Evolutionary conservation across 2,329 filamentous ascomycete species (phyloP), one percentile per base, ranked within the genome.

Genomic region (Anthostomella pinea): DNA sequence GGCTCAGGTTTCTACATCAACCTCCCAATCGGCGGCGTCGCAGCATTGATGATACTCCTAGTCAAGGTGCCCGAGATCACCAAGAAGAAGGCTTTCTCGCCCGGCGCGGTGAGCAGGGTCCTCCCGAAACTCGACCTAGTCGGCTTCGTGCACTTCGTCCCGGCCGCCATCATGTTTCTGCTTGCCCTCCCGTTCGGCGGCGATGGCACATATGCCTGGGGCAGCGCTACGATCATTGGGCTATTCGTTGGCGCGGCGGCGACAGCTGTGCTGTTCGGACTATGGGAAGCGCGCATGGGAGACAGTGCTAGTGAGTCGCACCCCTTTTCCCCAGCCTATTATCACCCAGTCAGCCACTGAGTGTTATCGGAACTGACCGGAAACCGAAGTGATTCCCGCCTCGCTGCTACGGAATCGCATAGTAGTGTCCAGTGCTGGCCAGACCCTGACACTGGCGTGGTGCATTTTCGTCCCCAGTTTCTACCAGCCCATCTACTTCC

Each of bases 221-320:
- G n/a, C n/a, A n/a, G n/a, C n/a, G n/a, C n/a, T 1, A 57, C 59
- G 2, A 65, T 68, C 22, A 59, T 69, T 21, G 64, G 57, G 2
- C 57, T 68, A 1, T 49, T 70, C 18, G 58, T 62, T 21, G 52
- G 58, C 8, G 60, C 57, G 8, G 48, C 44, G 17, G 48, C 59
- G 8, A 49, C 57, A 5, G 51, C 59, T 18, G 27, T 39, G 5
- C 9, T 49, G 5, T 62, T 68, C 25, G 48, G 59, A 5, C 43
- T 36, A 7, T 54, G 66, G 49, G 63, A 70, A 38, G 38, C 48
- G 19, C 58, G 56, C 38, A 57, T 59, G n/a, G 58, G 58, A 15
- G 65, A 69, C n/a, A 45, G 44, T 6, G 69, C 69, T 6, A 64
- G n/a, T n/a, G n/a, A n/a, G n/a, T n/a, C n/a, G n/a, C n/a, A n/a